These are phyloP conservation scores for Podospora comata DNA, from an alignment of 495 filamentous ascomycete species.

Conservation along the genomic window DNA sequence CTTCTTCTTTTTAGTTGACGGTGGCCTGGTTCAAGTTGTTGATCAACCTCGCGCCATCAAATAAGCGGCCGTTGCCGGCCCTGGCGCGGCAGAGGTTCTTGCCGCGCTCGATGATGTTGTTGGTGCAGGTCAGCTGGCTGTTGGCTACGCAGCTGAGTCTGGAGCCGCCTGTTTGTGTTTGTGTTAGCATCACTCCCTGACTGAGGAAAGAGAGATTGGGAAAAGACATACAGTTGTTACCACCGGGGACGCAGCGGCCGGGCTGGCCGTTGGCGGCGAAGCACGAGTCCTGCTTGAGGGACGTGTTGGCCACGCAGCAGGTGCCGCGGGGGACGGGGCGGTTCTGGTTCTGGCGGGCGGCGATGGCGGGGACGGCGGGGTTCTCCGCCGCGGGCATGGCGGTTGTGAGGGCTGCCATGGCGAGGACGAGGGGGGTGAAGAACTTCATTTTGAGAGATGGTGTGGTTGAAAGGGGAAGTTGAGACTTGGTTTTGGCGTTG, in stretches of 20 bases:
- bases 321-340: conserved; percentile 30
- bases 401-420: conserved; percentile 16
- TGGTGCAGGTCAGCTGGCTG: conserved; percentile 24
- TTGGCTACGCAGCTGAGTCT: conserved; percentile 29
- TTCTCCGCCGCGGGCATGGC: conserved; percentile 21
- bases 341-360: conserved; percentile 29
- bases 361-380: conserved; percentile 18
- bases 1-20: conserved; percentile 18
- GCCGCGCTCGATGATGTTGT: conserved; percentile 30
- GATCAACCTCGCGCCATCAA: conserved; percentile 27
- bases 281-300: conserved; percentile 36
- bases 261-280: conserved; percentile 24
- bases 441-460: conserved; percentile 24
- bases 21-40: conserved; percentile 20
- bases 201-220: neutral
- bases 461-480: neutral
- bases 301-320: conserved; percentile 35
- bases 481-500: neutral
- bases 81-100: conserved; percentile 28
- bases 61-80: conserved; percentile 20
- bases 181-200: neutral
- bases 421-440: conserved; percentile 25
- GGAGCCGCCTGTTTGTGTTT: conserved; percentile 18
- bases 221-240: conserved; percentile 25
- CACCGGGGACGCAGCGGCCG: conserved; percentile 32